Conservation (phyloP, 495 filamentous ascomycete species). For the Penicillium subrubescens region DNA sequence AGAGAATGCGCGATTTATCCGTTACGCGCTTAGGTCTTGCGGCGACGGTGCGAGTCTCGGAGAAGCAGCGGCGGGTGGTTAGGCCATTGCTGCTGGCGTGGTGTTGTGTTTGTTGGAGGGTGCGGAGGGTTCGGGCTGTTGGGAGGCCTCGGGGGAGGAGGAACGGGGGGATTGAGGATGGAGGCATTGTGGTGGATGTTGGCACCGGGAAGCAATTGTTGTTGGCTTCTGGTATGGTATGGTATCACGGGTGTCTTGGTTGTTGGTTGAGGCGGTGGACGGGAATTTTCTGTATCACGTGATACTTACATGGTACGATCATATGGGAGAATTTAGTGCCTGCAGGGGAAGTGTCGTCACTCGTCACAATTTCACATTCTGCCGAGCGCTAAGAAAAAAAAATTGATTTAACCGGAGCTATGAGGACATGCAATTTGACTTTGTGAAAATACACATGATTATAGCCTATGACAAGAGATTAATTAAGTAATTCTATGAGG, state of each 20-base stretch:
- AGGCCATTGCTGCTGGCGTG: neutral
- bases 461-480: neutral
- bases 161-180: conserved; percentile 40
- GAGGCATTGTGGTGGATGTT: conserved; percentile 18
- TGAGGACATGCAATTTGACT: too few species aligned
- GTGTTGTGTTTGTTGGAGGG: conserved; percentile 24
- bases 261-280: conserved; percentile 1
- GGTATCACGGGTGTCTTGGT: neutral
- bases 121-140: conserved; percentile 31
- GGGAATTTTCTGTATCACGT: conserved; percentile 21
- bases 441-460: too few species aligned
- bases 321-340: neutral
- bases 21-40: conserved; percentile 15
- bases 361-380: neutral
- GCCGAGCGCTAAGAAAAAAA: neutral
- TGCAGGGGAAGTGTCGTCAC: neutral
- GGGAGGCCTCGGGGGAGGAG: conserved; percentile 47
- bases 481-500: neutral
- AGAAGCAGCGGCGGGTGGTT: conserved; percentile 28
- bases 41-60: conserved; percentile 18
- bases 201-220: neutral
- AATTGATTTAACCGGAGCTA: neutral
- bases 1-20: conserved; percentile 63
- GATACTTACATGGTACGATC: neutral
- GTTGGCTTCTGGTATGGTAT: neutral